A percentile compares a stretch with the other conserved stretches of the same genome.
Evolutionary conservation across 768 basidiomycete genomes (phyloP).

Genomic region (Jaapia argillacea): DNA sequence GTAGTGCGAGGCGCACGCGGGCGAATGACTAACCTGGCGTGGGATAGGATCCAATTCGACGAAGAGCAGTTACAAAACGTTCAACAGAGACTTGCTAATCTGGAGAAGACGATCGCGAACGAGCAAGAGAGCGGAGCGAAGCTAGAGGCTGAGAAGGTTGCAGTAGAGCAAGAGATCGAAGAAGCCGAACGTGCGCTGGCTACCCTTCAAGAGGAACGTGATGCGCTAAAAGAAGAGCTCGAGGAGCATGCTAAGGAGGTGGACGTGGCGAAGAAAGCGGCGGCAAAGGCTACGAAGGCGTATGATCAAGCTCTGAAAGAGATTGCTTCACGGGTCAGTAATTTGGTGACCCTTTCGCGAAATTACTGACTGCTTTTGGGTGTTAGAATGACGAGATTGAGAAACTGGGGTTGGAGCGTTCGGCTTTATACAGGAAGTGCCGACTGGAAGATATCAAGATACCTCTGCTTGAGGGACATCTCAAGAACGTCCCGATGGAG

Average conservation of each 20-base stretch:
- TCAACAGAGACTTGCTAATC: slow-evolving; percentile 48
- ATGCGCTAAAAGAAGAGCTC: slow-evolving; percentile 46
- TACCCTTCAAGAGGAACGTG: slow-evolving; percentile 51
- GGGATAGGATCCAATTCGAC: slow-evolving; percentile 70
- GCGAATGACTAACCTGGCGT: no score
- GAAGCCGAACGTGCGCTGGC: slow-evolving; percentile 44
- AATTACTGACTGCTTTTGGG: slow-evolving; percentile 1
- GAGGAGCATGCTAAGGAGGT: slow-evolving; percentile 69
- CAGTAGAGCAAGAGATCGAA: slow-evolving; percentile 49
- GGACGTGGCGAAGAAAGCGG: slow-evolving; percentile 65
- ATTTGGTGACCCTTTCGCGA: slow-evolving; percentile 12
- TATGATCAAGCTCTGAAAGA: slow-evolving; percentile 89
- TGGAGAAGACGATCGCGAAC: slow-evolving; percentile 39
- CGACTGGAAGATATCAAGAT: slow-evolving; percentile 86
- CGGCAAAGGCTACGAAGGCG: slow-evolving; percentile 58
- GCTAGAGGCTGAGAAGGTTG: slow-evolving; percentile 43
- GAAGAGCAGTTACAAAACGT: slow-evolving; percentile 58
- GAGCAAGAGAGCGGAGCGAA: slow-evolving; percentile 46
- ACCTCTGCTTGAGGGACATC: slow-evolving; percentile 63
- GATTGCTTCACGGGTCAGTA: slow-evolving; percentile 63
- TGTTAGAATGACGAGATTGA: slow-evolving; percentile 83
- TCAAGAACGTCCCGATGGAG: slow-evolving; percentile 89
- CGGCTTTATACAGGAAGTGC: slow-evolving; percentile 83
- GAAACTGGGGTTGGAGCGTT: slow-evolving; percentile 76
- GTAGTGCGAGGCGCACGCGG: no score